Percentiles rank a stretch among this genome's conserved stretches.
phyloP scores from a whole-genome alignment of 805 yeast species.

The Wickerhamiella australiensis region DNA sequence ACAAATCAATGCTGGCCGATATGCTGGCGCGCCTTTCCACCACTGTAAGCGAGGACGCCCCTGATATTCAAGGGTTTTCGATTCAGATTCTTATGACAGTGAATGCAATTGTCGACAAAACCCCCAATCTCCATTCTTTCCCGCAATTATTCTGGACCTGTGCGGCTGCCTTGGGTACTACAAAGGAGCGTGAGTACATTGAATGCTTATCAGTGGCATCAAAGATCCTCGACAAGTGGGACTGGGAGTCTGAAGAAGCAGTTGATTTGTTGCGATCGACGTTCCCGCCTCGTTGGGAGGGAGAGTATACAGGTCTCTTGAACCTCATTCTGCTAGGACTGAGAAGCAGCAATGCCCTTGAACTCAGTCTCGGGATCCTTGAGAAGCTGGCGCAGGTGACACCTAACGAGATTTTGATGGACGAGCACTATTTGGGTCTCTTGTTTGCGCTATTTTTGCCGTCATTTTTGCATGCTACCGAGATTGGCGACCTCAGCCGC shows the following conservation, averaged over 20 bases:
- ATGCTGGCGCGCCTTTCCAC: slow-evolving; percentile 88
- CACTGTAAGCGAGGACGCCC: slow-evolving; percentile 78
- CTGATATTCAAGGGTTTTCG: slow-evolving; percentile 90
- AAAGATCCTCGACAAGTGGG: slow-evolving; percentile 76
- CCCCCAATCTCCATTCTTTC: slow-evolving; percentile 66
- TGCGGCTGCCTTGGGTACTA: slow-evolving; percentile 78
- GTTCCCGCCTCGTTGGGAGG: slow-evolving; percentile 94
- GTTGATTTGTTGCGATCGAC: slow-evolving; percentile 71
- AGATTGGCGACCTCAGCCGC: slow-evolving; percentile 38
- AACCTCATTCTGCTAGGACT: slow-evolving; percentile 69
- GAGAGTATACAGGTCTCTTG: slow-evolving; percentile 80
- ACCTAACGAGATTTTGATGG: slow-evolving; percentile 68
- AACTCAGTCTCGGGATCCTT: slow-evolving; percentile 58
- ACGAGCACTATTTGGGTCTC: slow-evolving; percentile 54
- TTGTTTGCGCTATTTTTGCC: slow-evolving; percentile 74
- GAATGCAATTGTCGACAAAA: slow-evolving; percentile 80
- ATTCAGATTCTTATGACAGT: slow-evolving; percentile 95
- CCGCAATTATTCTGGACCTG: slow-evolving; percentile 95
- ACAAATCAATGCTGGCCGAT: slow-evolving; percentile 79
- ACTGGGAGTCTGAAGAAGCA: slow-evolving; percentile 71
- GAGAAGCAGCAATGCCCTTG: slow-evolving; percentile 68
- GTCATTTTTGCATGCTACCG: slow-evolving; percentile 70
- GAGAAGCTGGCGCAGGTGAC: slow-evolving; percentile 55
- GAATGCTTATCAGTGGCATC: slow-evolving; percentile 74
- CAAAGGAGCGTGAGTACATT: slow-evolving; percentile 85